Evolutionary conservation across 78 protist genomes (phyloP), one percentile per base, ranked within the genome.

Genomic region (Dictyostelium capitatum): DNA sequence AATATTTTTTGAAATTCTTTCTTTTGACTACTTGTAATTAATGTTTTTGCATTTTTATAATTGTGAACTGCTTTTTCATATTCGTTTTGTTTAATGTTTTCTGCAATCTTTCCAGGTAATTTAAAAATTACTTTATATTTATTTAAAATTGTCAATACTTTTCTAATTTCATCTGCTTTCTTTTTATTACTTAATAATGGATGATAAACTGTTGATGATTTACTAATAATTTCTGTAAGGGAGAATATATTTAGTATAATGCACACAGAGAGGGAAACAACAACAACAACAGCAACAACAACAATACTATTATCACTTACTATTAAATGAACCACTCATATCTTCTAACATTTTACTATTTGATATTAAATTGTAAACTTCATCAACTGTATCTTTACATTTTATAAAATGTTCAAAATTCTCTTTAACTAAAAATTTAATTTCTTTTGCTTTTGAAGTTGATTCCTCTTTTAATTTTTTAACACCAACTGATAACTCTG

Each of bases 331-430:
- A n/a, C 46, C 43, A 74, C 67, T 84, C 83, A 84, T 84, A 54
- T 84, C 91, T 46, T 84, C 79, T n/a, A 84, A 74, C 82, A 84
- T 84, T 84, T 72, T 48, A 47, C 77, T 74, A 56, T 37, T n/a
- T 28, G 91, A 32, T 6, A 84, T 74, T 23, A 84, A 72, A 59
- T 51, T 46, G 37, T 74, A 84, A 9, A 84, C 77, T 43, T 74
- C 79, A 84, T 84, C 91, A 17, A 84, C 91, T 14, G 91, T 84
- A 74, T 84, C 91, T 84, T 84, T 84, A 74, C 91, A 84, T 64
- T 84, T 84, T 43, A 84, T 82, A 84, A 84, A 84, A 59, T 84
- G 91, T 47, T 84, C 91, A 62, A 84, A 84, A 64, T 84, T 84
- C 23, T 84, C 91, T 74, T 84, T 74, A 15, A 84, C 91, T 4